Conservation (phyloP, 148 eudicot species). For the Bassia scoparia region DNA sequence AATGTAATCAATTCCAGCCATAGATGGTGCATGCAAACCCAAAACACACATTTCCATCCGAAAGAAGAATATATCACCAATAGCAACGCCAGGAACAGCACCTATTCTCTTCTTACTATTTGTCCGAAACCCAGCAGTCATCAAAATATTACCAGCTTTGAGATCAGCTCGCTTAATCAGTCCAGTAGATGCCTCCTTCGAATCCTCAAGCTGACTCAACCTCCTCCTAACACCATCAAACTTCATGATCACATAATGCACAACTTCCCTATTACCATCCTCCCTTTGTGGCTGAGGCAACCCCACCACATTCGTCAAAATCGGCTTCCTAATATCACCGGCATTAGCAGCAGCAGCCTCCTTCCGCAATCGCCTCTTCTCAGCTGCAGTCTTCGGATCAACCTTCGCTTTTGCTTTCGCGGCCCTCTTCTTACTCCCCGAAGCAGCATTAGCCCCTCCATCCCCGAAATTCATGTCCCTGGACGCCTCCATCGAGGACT, state of each 20-base stretch:
- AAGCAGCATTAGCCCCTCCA: conserved; percentile 14
- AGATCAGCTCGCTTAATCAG: conserved; percentile 59
- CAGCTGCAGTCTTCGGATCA: background rate
- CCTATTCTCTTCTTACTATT: conserved; percentile 69
- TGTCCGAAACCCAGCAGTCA: conserved; percentile 68
- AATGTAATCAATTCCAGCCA: conserved; percentile 92
- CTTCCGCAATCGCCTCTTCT: conserved; percentile 35
- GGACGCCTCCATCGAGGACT: conserved; percentile 38
- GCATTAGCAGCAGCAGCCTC: conserved; percentile 2
- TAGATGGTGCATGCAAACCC: conserved; percentile 84
- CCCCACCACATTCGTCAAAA: conserved; percentile 36
- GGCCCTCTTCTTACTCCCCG: conserved; percentile 33
- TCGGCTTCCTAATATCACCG: conserved; percentile 31
- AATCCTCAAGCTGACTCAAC: conserved; percentile 62
- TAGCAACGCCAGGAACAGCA: conserved; percentile 70
- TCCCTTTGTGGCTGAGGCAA: conserved; percentile 40
- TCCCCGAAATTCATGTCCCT: conserved; percentile 35
- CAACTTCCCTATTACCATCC: conserved; percentile 56
- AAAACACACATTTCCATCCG: conserved; percentile 87
- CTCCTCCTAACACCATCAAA: conserved; percentile 64
- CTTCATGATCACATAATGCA: conserved; percentile 43
- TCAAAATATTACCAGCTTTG: conserved; percentile 45
- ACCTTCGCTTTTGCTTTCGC: conserved; percentile 18
- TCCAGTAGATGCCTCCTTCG: conserved; percentile 49
- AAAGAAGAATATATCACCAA: conserved; percentile 86